phyloP scores from a whole-genome alignment of 345 rosid genomes.

The Zanthoxylum bungeanum region DNA sequence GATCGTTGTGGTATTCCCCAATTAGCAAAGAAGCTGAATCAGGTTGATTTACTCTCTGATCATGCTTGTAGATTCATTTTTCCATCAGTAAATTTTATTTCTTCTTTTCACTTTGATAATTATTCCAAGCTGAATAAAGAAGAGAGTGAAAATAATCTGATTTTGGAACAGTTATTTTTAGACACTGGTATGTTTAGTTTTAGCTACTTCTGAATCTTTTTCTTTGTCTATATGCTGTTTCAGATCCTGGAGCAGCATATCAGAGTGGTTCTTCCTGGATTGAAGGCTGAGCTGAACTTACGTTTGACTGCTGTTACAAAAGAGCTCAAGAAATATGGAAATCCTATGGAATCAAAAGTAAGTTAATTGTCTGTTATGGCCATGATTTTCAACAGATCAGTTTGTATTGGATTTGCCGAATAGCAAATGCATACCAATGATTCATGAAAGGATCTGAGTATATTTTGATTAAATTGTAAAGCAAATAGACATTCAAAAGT shows the following conservation, averaged over 20 bases:
- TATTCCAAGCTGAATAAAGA: not conserved
- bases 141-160: not conserved
- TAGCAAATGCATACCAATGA: no score
- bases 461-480: no score
- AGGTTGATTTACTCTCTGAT: constrained; percentile 34
- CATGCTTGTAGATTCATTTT: not conserved
- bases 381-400: no score
- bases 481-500: no score
- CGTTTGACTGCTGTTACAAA: constrained; percentile 42
- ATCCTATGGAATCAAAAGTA: constrained; percentile 51
- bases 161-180: not conserved
- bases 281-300: constrained; percentile 54
- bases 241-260: constrained; percentile 68
- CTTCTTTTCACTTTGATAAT: not conserved
- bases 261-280: constrained; percentile 49
- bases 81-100: not conserved
- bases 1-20: constrained; percentile 67
- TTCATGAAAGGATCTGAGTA: no score
- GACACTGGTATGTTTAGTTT: not conserved
- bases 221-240: constrained; percentile 7
- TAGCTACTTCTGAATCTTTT: not conserved
- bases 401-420: no score
- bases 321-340: constrained; percentile 55
- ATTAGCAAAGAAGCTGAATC: constrained; percentile 71
- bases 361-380: constrained; percentile 23